These are phyloP conservation scores for Bondarzewia mesenterica DNA, from an alignment of 1,284 basidiomycete species.

Conservation along the genomic window DNA sequence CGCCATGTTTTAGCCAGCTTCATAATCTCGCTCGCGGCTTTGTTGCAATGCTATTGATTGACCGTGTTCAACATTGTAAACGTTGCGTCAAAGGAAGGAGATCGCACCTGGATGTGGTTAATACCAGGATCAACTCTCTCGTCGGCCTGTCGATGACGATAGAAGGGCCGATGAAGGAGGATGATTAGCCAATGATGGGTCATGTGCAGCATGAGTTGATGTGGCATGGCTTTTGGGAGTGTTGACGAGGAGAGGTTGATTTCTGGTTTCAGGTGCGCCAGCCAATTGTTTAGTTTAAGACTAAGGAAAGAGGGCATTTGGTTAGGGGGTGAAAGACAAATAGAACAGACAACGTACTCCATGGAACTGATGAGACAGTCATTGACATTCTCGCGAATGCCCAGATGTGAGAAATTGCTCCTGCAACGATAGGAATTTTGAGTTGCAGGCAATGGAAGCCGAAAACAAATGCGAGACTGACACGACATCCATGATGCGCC, in stretches of 20 bases:
- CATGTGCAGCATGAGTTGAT: constrained; percentile 56
- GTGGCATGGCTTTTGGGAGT: constrained; percentile 43
- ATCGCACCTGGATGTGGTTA: constrained; percentile 42
- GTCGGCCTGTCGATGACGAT: constrained; percentile 36
- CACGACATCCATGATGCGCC: constrained; percentile 54
- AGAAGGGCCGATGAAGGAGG: constrained; percentile 60
- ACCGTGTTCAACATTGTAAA: neutral
- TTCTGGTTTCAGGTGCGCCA: constrained; percentile 42
- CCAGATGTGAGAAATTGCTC: constrained; percentile 22
- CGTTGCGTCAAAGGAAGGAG: constrained; percentile 10
- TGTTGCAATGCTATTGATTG: constrained; percentile 38
- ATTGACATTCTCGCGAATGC: constrained; percentile 29
- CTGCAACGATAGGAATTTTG: constrained; percentile 5
- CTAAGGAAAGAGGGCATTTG: constrained; percentile 24
- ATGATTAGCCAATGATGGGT: constrained; percentile 59
- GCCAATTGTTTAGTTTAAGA: constrained; percentile 54
- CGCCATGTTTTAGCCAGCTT: constrained; percentile 50
- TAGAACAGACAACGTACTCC: constrained; percentile 30
- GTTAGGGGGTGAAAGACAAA: neutral
- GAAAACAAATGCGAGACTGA: constrained; percentile 24
- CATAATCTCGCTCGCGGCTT: constrained; percentile 59
- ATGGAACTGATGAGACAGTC: constrained; percentile 44
- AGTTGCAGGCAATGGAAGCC: neutral
- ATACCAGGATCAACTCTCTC: constrained; percentile 32
- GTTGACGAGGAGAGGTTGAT: constrained; percentile 45